Evolutionary conservation across 192 early-diverging fungal genomes (phyloP), one percentile per base, ranked within the genome.

Genomic region (Linnemannia zychae): DNA sequence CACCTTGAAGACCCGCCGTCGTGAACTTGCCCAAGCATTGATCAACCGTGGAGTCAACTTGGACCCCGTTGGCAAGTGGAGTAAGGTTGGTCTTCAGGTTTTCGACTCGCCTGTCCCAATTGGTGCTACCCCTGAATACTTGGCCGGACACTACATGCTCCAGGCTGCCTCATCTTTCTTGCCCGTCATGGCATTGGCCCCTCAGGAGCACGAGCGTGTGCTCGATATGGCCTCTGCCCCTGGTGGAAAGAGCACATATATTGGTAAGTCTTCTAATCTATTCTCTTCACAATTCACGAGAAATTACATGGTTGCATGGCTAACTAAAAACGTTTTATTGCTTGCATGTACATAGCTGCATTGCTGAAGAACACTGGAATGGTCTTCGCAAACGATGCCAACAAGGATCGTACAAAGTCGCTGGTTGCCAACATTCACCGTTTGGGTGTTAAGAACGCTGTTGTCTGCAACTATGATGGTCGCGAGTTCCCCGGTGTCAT

Each of bases 51-150:
- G 99, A 73, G 97, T 99, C 20, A 98, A 98, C 82, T 86, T 99
- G n/a, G 99, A 99, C 77, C 97, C 98, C 7, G 94, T 99, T 72
- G 98, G 98, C 71, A 98, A 98, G 82, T 99, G 99, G 99, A 95
- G 93, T 73, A 99, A 99, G 81, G 97, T 98, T 44, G 99, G 99
- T 36, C 89, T 99, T 72, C 96, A 97, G 73, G 93, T 99, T 28
- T 99, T 98, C 78, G 98, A 99, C 81, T 96, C 96, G 36, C 93
- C 94, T 7, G 97, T 99, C 7, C 98, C 99, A 36, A 93, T 99
- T 66, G 93, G 93, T 87, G 99, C 99, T 5, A 99, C 99, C 0
- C 99, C 99, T 48, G 99, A 99, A 87, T 99, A 99, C 81, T 93
- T 99, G 77, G 97, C 99, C 33, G 99, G 99, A 17, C 97, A 99